Evolutionary conservation across 805 yeast genomes (phyloP).

Genomic region (Jamesozyma jinghongensis): DNA sequence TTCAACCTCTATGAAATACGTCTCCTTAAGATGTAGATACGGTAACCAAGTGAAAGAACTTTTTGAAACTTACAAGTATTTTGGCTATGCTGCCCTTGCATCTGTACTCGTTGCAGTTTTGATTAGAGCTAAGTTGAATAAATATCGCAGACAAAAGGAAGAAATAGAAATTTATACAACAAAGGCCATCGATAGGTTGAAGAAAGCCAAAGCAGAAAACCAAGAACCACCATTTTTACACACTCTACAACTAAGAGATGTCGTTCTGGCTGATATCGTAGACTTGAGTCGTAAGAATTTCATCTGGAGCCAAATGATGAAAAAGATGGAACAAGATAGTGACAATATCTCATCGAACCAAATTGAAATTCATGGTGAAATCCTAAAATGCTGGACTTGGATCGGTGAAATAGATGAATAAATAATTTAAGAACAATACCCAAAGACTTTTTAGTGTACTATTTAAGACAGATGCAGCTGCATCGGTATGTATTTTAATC

Average conservation of each 20-base stretch:
- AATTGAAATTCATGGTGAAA: constrained; percentile 73
- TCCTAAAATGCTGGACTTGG: constrained; percentile 82
- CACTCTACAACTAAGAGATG: constrained; percentile 59
- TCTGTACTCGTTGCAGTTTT: constrained; percentile 1
- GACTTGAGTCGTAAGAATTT: constrained; percentile 28
- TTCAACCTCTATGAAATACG: background rate
- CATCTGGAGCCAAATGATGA: constrained; percentile 50
- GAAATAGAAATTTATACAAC: constrained; percentile 32
- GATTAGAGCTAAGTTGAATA: constrained; percentile 29
- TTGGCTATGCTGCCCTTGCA: background rate
- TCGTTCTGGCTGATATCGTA: constrained; percentile 33
- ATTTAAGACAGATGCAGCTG: too few relatives aligned
- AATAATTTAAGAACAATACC: background rate
- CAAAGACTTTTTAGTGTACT: too few relatives aligned
- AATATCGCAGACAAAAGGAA: constrained; percentile 30
- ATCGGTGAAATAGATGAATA: constrained; percentile 23
- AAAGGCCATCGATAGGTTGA: constrained; percentile 36
- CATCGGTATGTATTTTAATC: too few relatives aligned
- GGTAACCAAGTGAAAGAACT: background rate
- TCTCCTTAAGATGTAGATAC: constrained; percentile 1
- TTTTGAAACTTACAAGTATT: background rate
- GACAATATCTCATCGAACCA: constrained; percentile 46
- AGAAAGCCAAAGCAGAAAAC: constrained; percentile 35
- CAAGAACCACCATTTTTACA: constrained; percentile 42
- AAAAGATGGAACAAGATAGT: constrained; percentile 45